These are phyloP conservation scores for Stephania japonica DNA, from an alignment of 164 flowering plant species.

Conservation along the genomic window DNA sequence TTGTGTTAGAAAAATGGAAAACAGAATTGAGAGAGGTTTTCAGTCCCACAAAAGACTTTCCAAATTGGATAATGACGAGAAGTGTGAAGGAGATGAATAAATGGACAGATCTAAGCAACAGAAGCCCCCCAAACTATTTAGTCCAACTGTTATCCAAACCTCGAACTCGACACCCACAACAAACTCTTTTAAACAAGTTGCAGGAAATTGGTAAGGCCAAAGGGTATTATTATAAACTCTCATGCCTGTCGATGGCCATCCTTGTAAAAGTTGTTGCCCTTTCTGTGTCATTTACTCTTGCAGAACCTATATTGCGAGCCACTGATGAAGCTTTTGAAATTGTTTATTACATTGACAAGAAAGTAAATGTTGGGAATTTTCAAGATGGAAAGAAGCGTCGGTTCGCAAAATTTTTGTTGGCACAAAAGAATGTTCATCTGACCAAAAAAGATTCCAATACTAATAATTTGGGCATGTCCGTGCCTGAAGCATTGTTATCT, in stretches of 20 bases:
- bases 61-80: neutral
- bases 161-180: neutral
- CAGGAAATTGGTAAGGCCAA: neutral
- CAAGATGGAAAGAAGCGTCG: neutral
- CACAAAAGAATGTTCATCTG: neutral
- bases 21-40: neutral
- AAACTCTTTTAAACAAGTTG: neutral
- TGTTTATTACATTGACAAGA: neutral
- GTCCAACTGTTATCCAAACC: neutral
- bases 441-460: neutral
- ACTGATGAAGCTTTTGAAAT: neutral
- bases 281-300: neutral
- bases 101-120: conserved; percentile 4
- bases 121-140: neutral
- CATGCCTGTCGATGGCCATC: neutral
- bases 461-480: neutral
- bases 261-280: neutral
- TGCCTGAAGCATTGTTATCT: too few relatives aligned
- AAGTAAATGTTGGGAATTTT: neutral
- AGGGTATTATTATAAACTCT: too few relatives aligned
- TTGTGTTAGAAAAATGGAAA: neutral
- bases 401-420: neutral
- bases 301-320: neutral
- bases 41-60: neutral
- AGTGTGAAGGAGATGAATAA: neutral